Evolutionary conservation across 2,329 filamentous ascomycete species (phyloP).

Genomic region (Ustilaginoidea virens): DNA sequence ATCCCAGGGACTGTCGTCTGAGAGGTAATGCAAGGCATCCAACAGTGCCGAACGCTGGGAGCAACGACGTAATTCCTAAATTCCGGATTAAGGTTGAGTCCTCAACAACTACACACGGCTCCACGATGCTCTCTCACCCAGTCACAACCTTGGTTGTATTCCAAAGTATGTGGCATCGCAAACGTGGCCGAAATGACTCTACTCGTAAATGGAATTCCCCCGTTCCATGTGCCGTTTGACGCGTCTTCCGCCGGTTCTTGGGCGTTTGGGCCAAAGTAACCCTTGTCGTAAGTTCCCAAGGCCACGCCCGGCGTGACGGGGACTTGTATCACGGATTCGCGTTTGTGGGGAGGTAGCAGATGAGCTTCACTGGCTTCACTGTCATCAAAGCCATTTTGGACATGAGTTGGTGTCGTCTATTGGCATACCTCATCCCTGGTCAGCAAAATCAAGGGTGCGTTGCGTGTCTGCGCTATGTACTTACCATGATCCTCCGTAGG

Average conservation of each 20-base stretch:
- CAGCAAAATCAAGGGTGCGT: too few relatives aligned
- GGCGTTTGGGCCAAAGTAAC: slow-evolving; percentile 1
- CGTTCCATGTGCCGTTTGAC: not conserved
- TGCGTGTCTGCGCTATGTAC: too few relatives aligned
- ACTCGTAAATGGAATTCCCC: not conserved
- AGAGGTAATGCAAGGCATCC: slow-evolving; percentile 75
- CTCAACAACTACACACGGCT: too few relatives aligned
- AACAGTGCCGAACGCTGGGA: slow-evolving; percentile 81
- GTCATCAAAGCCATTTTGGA: not conserved
- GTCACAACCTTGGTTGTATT: slow-evolving; percentile 1
- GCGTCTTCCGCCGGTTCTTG: not conserved
- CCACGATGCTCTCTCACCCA: too few relatives aligned
- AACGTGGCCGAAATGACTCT: slow-evolving; percentile 4
- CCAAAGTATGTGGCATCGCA: slow-evolving; percentile 1
- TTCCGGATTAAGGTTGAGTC: too few relatives aligned
- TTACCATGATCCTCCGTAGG: too few relatives aligned
- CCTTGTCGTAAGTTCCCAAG: slow-evolving; percentile 3
- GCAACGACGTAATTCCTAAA: slow-evolving; percentile 23
- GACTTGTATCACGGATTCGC: slow-evolving; percentile 2
- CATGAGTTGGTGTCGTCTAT: too few relatives aligned
- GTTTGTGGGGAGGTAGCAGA: slow-evolving; percentile 4
- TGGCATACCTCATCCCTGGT: too few relatives aligned
- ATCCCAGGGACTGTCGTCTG: slow-evolving; percentile 70
- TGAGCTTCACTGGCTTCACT: not conserved
- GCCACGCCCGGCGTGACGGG: slow-evolving; percentile 5